Base-by-base conservation (phyloP, 1,284 basidiomycete species). In the Leccinum pachyderme region DNA sequence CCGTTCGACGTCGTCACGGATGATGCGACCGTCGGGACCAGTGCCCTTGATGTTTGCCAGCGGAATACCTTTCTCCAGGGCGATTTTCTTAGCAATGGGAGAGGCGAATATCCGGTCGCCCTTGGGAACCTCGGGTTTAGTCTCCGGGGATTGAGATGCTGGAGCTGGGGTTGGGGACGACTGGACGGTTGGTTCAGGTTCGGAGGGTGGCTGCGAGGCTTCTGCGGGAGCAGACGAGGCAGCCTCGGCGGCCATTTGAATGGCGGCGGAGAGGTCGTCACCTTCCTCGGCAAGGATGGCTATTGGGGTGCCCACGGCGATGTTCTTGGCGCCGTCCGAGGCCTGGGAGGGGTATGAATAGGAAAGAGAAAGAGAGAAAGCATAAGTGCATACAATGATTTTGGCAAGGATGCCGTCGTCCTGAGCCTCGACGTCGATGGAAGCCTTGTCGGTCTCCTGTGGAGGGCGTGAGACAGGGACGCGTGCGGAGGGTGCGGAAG, bases 391-490 rank as follows among this genome's bases (percentile, higher is more conserved):
- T 72, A 84, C 87, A 55, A 92, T 84, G 61, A 89, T 97, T 83
- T 98, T 98, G 53, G 91, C 95, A 58, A 99, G 77, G 59, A 98
- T 77, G 69, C 96, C 96, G 64, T 98, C 95, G 49, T 99, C 96
- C 76, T 95, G 94, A 13, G 96, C 94, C 76, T 99, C 96, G 27
- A 99, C 96, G 75, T 99, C 96, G 75, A 99, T 99, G 43, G 94
- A 96, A 15, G 96, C 96, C 82, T 98, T 98, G 86, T 98, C 95
- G 50, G 96, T 98, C 87, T 98, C 95, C 93, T 95, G 62, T 18
- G 66, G 56, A 55, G 45, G 57, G 35, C 46, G 43, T 56, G 54
- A 47, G 51, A 33, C 58, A 45, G 59, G 59, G 51, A 37, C 44
- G 33, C 39, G 37, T 28, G 32, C 3, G 28, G 18, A 13, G 8